Conservation (phyloP, 352 stramenopile species). For the Phytophthora lateralis region DNA sequence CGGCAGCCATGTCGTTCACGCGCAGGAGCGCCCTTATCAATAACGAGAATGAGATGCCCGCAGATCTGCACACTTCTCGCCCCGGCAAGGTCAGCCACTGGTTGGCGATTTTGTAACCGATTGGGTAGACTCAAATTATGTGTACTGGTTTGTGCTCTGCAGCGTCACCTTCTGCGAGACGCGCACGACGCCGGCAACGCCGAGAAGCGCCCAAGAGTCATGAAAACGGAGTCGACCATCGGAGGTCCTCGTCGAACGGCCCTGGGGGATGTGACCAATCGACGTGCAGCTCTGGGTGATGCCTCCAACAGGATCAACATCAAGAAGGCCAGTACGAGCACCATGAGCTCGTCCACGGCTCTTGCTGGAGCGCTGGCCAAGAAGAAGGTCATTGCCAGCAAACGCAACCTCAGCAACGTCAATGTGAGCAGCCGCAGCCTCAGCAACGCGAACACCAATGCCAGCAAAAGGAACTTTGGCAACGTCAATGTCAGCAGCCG, state of each 20-base stretch:
- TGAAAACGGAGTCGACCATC: slow-evolving; percentile 46
- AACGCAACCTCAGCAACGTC: slow-evolving; percentile 45
- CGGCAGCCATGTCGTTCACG: slow-evolving; percentile 32
- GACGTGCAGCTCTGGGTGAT: slow-evolving; percentile 60
- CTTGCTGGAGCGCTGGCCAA: slow-evolving; percentile 34
- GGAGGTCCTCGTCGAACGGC: slow-evolving; percentile 30
- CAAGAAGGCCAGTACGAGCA: slow-evolving; percentile 56
- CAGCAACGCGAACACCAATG: slow-evolving; percentile 23
- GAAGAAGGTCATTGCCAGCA: slow-evolving; percentile 55
- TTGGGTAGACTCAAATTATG: slow-evolving; percentile 7
- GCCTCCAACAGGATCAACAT: slow-evolving; percentile 79
- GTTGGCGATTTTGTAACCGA: neutral
- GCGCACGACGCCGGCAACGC: slow-evolving; percentile 50
- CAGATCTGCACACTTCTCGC: slow-evolving; percentile 40
- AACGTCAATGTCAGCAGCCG: slow-evolving; percentile 33
- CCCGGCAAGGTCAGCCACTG: slow-evolving; percentile 45
- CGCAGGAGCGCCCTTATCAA: slow-evolving; percentile 41
- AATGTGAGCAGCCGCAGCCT: slow-evolving; percentile 24
- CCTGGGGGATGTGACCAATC: slow-evolving; percentile 75
- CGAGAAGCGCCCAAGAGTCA: slow-evolving; percentile 65
- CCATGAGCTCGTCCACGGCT: slow-evolving; percentile 40
- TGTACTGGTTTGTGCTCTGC: neutral
- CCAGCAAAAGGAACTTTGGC: slow-evolving; percentile 27
- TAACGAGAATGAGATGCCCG: slow-evolving; percentile 77
- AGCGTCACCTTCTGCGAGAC: slow-evolving; percentile 53